A percentile compares a stretch with the other conserved stretches of the same genome.
phyloP scores from a whole-genome alignment of 352 stramenopile genomes.

The Phytophthora capsici region DNA sequence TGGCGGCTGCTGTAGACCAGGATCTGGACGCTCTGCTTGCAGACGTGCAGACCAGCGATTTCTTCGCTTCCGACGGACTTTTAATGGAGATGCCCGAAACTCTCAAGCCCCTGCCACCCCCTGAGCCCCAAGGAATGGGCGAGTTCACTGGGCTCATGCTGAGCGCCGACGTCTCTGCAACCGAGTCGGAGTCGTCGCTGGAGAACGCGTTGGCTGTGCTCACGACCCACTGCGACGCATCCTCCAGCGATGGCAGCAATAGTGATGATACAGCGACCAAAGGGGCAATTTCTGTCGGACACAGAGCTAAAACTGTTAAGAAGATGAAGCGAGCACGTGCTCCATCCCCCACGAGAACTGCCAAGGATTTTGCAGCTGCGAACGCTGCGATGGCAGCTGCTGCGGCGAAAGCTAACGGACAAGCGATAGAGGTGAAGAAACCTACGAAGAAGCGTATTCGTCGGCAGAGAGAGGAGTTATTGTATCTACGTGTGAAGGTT shows the following conservation, averaged over 20 bases:
- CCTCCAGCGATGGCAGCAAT: conserved; percentile 19
- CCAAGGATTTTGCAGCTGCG: conserved; percentile 26
- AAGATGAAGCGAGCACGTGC: conserved; percentile 34
- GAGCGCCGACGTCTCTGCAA: background rate
- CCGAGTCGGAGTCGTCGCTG: conserved; percentile 24
- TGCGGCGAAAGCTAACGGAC: conserved; percentile 6
- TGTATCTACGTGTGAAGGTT: conserved; percentile 54
- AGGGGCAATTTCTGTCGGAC: background rate
- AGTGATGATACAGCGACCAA: conserved; percentile 8
- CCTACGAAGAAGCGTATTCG: conserved; percentile 47
- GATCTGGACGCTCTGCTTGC: conserved; percentile 30
- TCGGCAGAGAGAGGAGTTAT: conserved; percentile 49
- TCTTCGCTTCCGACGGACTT: conserved; percentile 26
- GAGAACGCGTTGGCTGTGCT: conserved; percentile 34
- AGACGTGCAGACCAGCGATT: conserved; percentile 26
- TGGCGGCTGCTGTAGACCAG: conserved; percentile 1
- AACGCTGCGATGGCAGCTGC: conserved; percentile 10
- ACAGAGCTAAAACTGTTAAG: conserved; percentile 9
- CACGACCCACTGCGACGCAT: conserved; percentile 26
- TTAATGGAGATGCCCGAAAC: conserved; percentile 14
- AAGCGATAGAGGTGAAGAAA: conserved; percentile 12
- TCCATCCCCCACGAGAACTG: conserved; percentile 20
- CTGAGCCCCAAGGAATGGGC: background rate
- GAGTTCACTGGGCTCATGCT: conserved; percentile 34
- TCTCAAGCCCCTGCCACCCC: conserved; percentile 9